These are phyloP conservation scores for Cyberlindnera misumaiensis DNA, from an alignment of 805 yeast species.

Conservation along the genomic window DNA sequence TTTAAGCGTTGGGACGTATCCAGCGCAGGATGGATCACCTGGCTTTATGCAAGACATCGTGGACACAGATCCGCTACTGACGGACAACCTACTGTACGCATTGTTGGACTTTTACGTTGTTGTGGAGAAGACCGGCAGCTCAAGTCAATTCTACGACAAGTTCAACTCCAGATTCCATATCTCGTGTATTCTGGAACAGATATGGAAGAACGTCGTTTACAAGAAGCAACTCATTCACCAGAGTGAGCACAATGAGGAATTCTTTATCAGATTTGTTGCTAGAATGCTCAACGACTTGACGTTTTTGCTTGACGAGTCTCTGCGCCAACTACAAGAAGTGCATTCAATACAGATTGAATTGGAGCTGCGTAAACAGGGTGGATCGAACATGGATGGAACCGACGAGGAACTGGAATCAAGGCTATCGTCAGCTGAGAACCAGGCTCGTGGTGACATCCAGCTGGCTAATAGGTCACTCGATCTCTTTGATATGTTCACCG, in stretches of 20 bases:
- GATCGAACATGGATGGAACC: conserved; percentile 37
- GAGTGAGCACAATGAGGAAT: conserved; percentile 63
- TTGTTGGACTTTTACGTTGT: conserved; percentile 86
- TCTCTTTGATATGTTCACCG: conserved; percentile 73
- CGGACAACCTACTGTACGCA: conserved; percentile 67
- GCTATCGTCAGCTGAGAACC: conserved; percentile 58
- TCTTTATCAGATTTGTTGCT: conserved; percentile 89
- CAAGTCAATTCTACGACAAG: conserved; percentile 93
- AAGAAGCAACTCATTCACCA: conserved; percentile 62
- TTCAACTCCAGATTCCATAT: conserved; percentile 87
- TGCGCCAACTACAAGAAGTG: conserved; percentile 69
- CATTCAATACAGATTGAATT: conserved; percentile 69
- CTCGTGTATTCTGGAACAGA: conserved; percentile 70
- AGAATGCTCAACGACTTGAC: conserved; percentile 94
- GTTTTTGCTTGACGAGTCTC: conserved; percentile 82
- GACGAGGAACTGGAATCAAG: conserved; percentile 55
- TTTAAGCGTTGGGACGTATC: conserved; percentile 66
- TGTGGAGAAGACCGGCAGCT: conserved; percentile 93
- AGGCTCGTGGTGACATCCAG: conserved; percentile 76
- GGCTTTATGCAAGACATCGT: conserved; percentile 72
- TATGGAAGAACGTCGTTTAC: conserved; percentile 73
- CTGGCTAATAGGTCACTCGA: conserved; percentile 77
- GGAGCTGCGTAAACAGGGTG: conserved; percentile 34
- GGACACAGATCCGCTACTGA: conserved; percentile 54
- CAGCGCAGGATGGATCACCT: conserved; percentile 45